These are phyloP conservation scores for Aegilops sharonensis DNA, from an alignment of 176 grass and related monocot genomes.

Conservation along the genomic window DNA sequence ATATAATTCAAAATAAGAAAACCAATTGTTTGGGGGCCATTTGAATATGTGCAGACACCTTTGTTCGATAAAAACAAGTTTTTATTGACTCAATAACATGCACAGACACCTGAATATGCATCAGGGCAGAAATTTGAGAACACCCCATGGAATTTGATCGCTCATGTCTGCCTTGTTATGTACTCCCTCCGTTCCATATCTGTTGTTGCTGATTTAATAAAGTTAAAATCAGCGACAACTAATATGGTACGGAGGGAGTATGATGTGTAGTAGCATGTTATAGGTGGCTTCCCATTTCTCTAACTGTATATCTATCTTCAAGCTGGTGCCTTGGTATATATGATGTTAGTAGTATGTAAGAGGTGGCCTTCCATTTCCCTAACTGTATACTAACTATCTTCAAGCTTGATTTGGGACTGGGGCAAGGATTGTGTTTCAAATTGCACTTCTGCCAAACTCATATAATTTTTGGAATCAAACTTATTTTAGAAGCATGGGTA, in stretches of 20 bases:
- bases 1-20: constrained; percentile 24
- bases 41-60: not conserved
- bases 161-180: not conserved
- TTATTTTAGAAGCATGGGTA: not conserved
- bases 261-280: not conserved
- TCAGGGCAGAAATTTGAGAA: not conserved
- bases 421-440: not conserved
- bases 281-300: not conserved
- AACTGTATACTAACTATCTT: not conserved
- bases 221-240: too few relatives aligned
- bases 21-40: not conserved
- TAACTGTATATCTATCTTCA: not conserved
- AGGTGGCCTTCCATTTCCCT: not conserved
- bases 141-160: not conserved
- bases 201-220: too few relatives aligned
- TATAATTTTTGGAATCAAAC: not conserved
- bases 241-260: too few relatives aligned
- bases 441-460: not conserved
- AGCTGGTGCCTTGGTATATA: not conserved
- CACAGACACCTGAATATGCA: not conserved
- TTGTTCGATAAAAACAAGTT: not conserved
- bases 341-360: not conserved
- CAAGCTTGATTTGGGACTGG: not conserved
- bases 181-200: too few relatives aligned
- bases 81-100: not conserved